Conservation (phyloP, 2,329 filamentous ascomycete genomes). For the Pseudopyrenochaeta lycopersici region DNA sequence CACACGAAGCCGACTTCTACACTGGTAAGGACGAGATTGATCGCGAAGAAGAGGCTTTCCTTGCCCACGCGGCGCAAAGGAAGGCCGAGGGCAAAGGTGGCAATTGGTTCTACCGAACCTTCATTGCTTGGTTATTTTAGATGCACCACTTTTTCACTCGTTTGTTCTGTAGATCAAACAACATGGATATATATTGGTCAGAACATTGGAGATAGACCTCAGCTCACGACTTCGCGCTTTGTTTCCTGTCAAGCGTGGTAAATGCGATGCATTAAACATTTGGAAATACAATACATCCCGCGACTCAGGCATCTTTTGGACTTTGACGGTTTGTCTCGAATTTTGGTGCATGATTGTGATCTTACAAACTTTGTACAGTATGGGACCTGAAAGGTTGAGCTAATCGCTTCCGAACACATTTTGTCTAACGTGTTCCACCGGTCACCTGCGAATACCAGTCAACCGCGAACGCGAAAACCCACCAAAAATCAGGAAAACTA, state of each 20-base stretch:
- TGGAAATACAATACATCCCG: neutral
- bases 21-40: constrained; percentile 78
- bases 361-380: too few species aligned
- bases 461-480: too few species aligned
- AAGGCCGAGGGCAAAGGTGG: constrained; percentile 46
- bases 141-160: neutral
- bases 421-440: too few species aligned
- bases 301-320: neutral
- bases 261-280: neutral
- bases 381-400: too few species aligned
- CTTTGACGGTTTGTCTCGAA: too few species aligned
- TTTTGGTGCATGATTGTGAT: too few species aligned
- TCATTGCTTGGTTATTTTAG: constrained; percentile 70
- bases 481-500: too few species aligned
- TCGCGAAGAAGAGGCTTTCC: constrained; percentile 74
- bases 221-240: neutral
- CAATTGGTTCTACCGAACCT: constrained; percentile 66
- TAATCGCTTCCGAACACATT: too few species aligned
- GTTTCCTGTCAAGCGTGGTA: neutral
- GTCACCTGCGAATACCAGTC: too few species aligned
- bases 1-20: constrained; percentile 73
- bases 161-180: constrained; percentile 1
- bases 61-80: constrained; percentile 62
- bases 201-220: neutral
- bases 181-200: constrained; percentile 1